A percentile compares a stretch with the other conserved stretches of the same genome.
phyloP scores from a whole-genome alignment of 257 asterid genomes.

The Thymus quinquecostatus region DNA sequence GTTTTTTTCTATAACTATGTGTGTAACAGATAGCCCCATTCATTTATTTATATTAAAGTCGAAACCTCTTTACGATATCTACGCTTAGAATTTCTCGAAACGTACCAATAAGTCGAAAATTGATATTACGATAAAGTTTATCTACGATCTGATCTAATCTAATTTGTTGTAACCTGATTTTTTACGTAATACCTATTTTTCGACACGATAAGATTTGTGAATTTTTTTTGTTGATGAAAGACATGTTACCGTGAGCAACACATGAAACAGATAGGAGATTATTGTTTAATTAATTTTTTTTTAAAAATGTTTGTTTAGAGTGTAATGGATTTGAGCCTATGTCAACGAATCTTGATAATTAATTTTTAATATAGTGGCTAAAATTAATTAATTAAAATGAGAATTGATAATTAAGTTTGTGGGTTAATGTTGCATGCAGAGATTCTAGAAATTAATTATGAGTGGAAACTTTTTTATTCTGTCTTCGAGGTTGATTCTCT shows the following conservation, averaged over 20 bases:
- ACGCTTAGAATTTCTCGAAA: too few relatives aligned
- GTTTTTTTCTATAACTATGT: background rate
- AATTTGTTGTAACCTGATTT: too few relatives aligned
- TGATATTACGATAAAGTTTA: too few relatives aligned
- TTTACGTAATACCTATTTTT: too few relatives aligned
- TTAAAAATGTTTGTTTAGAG: too few relatives aligned
- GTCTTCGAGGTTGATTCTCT: constrained; percentile 42
- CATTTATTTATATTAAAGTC: background rate
- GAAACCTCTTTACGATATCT: too few relatives aligned
- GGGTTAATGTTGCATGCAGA: constrained; percentile 28
- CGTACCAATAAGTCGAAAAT: too few relatives aligned
- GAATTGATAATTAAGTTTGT: background rate
- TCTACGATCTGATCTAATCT: too few relatives aligned
- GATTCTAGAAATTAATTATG: constrained; percentile 31
- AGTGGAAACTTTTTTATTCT: constrained; percentile 17
- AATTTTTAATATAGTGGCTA: background rate
- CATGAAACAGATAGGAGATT: background rate
- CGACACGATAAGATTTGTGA: too few relatives aligned
- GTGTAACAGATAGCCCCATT: constrained; percentile 5
- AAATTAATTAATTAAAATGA: background rate
- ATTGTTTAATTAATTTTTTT: too few relatives aligned
- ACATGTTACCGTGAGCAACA: constrained; percentile 23
- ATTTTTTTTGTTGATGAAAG: background rate
- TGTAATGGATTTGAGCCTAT: constrained; percentile 26
- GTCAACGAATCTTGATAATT: constrained; percentile 38